Evolutionary conservation across 1,139 yeast species (phyloP), one percentile per base, ranked within the genome.

Genomic region (Torulaspora globosa): DNA sequence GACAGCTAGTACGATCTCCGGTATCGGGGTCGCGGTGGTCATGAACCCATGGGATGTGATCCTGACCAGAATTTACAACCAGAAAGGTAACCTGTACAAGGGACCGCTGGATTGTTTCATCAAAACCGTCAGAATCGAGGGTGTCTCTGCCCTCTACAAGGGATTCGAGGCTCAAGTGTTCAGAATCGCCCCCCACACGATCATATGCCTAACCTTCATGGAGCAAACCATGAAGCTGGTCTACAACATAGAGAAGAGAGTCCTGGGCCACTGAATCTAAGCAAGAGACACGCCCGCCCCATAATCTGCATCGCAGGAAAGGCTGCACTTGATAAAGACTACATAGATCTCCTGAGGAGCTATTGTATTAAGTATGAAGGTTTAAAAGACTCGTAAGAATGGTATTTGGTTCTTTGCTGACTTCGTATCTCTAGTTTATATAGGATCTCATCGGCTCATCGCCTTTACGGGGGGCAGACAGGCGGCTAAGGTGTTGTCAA

Each of bases 41-140:
- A 90, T 94, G 97, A 90, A 89, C 65, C 97, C 97, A 14, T 88
- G 96, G 81, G 98, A 92, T 66, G 97, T 92, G 44, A 78, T 92
- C 45, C 73, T 92, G 69, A 92, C 98, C 1, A 78, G 98, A 70
- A 84, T 94, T 67, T 92, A 90, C 70, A 92, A 92, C 68, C 97
- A 92, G 66, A 87, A 83, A 68, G 96, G 96, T 32, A 78, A 86
- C 59, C 76, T 85, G 48, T 92, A 92, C 70, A 76, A 71, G 49
- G 95, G 95, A 3, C 95, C 96, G 1, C 59, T 89, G 18, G 98
- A 92, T 67, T 92, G 98, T 71, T 72, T 89, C 49, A 62, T 79
- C 49, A 90, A 92, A 69, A 90, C 97, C 0, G 77, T 90, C 27
- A 73, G 70, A 48, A 72, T 80, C 24, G 98, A 92, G 69, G 98